A percentile compares a stretch with the other conserved stretches of the same genome.
These are phyloP conservation scores for Dioszegia aurantiaca DNA, from an alignment of 768 basidiomycete species.

Conservation along the genomic window DNA sequence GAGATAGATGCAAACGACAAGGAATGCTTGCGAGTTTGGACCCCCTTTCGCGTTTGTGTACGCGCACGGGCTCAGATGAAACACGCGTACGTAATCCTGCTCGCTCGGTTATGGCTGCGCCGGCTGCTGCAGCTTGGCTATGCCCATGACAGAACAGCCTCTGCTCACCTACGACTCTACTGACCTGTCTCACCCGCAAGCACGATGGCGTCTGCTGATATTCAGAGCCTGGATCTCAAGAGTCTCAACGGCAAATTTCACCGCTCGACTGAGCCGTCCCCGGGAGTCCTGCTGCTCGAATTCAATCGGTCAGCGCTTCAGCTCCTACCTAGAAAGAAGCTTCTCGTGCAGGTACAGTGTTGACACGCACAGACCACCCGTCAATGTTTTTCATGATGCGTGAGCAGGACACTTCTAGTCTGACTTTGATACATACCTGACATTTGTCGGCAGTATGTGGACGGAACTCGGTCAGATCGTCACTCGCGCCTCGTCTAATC, in stretches of 20 bases:
- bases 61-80: no score
- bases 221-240: no score
- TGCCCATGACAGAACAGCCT: no score
- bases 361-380: constrained; percentile 39
- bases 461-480: constrained; percentile 65
- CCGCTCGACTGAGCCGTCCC: constrained; percentile 16
- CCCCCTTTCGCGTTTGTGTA: no score
- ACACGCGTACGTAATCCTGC: no score
- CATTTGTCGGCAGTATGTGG: constrained; percentile 62
- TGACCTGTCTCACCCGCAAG: no score
- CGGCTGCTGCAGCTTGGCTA: neutral
- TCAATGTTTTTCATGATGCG: constrained; percentile 51
- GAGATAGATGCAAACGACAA: neutral
- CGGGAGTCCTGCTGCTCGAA: constrained; percentile 35
- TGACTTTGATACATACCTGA: no score
- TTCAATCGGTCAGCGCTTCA: constrained; percentile 34
- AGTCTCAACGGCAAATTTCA: constrained; percentile 28
- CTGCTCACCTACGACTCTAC: no score
- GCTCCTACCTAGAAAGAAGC: neutral
- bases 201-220: no score
- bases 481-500: constrained; percentile 57
- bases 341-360: neutral
- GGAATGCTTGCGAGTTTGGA: no score
- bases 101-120: neutral
- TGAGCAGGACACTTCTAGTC: neutral